Evolutionary conservation across 352 stramenopile genomes (phyloP).

Genomic region (Phytophthora cajani): DNA sequence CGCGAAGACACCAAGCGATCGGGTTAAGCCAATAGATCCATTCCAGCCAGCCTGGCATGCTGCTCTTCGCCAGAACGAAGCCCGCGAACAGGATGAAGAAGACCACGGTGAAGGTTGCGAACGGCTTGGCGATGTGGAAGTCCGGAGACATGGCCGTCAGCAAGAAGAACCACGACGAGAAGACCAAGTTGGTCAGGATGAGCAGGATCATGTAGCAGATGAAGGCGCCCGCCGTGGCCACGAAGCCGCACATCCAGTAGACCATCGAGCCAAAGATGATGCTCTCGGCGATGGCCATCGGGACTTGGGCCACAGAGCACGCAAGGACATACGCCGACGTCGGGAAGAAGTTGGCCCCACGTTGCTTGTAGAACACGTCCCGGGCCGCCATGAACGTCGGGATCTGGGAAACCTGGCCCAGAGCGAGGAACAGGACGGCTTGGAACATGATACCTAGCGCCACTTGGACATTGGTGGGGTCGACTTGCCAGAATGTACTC

Average conservation of each 20-base stretch:
- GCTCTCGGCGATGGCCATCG: slow-evolving; percentile 60
- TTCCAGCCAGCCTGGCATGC: slow-evolving; percentile 46
- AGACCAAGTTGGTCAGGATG: slow-evolving; percentile 50
- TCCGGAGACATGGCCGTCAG: slow-evolving; percentile 40
- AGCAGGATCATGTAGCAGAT: slow-evolving; percentile 53
- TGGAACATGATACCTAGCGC: slow-evolving; percentile 82
- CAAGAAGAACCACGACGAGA: slow-evolving; percentile 61
- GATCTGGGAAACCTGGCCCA: slow-evolving; percentile 78
- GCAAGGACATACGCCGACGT: slow-evolving; percentile 68
- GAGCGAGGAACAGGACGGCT: slow-evolving; percentile 72
- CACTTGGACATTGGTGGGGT: slow-evolving; percentile 43
- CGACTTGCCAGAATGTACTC: slow-evolving; percentile 54
- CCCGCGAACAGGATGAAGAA: slow-evolving; percentile 58
- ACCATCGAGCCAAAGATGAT: slow-evolving; percentile 82
- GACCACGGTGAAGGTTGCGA: slow-evolving; percentile 45
- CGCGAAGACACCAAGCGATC: slow-evolving; percentile 49
- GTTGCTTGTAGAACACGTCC: slow-evolving; percentile 85
- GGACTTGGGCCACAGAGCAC: slow-evolving; percentile 66
- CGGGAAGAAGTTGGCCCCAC: slow-evolving; percentile 79
- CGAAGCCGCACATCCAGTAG: slow-evolving; percentile 84
- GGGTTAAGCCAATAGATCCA: slow-evolving; percentile 73
- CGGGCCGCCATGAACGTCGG: slow-evolving; percentile 72
- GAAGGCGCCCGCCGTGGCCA: slow-evolving; percentile 33
- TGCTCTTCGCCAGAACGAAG: slow-evolving; percentile 55
- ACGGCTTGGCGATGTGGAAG: slow-evolving; percentile 42